Evolutionary conservation across 495 filamentous ascomycete genomes (phyloP).

Genomic region (Penicillium riverlandense): DNA sequence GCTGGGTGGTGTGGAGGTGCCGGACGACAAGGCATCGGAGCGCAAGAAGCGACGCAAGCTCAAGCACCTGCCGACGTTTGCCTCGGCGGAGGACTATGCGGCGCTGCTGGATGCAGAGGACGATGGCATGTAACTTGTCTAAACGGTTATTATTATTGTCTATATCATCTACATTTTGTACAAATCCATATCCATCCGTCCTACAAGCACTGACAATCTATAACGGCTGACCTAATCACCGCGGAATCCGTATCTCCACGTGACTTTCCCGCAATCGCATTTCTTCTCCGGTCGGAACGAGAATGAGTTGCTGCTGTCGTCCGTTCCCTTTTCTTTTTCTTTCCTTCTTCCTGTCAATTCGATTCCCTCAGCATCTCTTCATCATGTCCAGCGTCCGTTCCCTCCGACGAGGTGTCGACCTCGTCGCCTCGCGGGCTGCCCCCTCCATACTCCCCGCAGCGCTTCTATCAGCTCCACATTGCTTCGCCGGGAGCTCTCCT

Average conservation of each 20-base stretch:
- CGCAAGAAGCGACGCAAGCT: slow-evolving; percentile 75
- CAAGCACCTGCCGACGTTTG: slow-evolving; percentile 84
- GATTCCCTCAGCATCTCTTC: slow-evolving; percentile 12
- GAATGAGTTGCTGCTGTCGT: slow-evolving; percentile 5
- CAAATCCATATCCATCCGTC: background rate
- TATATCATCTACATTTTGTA: background rate
- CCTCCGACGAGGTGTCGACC: slow-evolving; percentile 25
- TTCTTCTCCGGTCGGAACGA: slow-evolving; percentile 22
- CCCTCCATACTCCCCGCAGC: slow-evolving; percentile 17
- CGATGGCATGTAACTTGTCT: slow-evolving; percentile 40
- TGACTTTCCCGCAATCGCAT: slow-evolving; percentile 36
- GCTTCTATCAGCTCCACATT: slow-evolving; percentile 33
- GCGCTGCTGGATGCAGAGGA: slow-evolving; percentile 72
- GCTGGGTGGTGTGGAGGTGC: slow-evolving; percentile 25
- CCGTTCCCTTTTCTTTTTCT: slow-evolving; percentile 9
- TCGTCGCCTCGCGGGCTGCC: slow-evolving; percentile 24
- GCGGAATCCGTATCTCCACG: slow-evolving; percentile 28
- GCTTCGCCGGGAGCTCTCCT: slow-evolving; percentile 28
- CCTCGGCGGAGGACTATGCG: slow-evolving; percentile 88
- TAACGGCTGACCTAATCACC: slow-evolving; percentile 3
- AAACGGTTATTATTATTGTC: background rate
- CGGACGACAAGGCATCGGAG: slow-evolving; percentile 42
- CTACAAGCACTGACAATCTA: background rate
- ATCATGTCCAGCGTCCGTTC: slow-evolving; percentile 30
- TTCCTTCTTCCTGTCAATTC: slow-evolving; percentile 15